A percentile compares a stretch with the other conserved stretches of the same genome.
Evolutionary conservation across 2,329 filamentous ascomycete genomes (phyloP).

Genomic region (Curvularia verruculosa): DNA sequence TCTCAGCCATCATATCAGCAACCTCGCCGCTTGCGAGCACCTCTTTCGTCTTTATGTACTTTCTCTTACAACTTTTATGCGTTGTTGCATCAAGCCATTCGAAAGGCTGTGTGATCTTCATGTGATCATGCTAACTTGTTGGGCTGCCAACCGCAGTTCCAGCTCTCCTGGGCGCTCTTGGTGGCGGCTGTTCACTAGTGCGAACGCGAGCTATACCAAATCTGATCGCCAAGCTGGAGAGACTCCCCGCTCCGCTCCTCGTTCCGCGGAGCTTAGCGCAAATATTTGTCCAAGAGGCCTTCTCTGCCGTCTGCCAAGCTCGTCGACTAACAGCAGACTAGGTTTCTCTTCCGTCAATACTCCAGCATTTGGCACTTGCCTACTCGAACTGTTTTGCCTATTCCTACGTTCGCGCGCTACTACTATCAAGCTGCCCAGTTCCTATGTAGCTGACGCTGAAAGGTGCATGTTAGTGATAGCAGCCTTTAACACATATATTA

Average conservation of each 20-base stretch:
- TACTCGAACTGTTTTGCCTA: not conserved
- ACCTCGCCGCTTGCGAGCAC: not conserved
- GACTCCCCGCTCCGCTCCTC: too few species aligned
- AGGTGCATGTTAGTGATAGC: not conserved
- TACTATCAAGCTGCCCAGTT: not conserved
- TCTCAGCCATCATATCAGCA: not conserved
- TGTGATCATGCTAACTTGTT: not conserved
- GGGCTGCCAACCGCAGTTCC: not conserved
- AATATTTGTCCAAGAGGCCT: not conserved
- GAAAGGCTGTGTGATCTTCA: not conserved
- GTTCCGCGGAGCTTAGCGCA: too few species aligned
- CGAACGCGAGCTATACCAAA: too few species aligned
- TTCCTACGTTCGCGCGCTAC: not conserved
- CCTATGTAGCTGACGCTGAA: not conserved
- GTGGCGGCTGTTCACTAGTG: too few species aligned
- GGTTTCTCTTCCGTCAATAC: not conserved
- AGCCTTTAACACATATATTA: too few species aligned
- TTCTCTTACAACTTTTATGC: not conserved
- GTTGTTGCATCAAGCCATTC: not conserved
- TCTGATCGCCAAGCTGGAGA: too few species aligned
- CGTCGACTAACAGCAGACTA: not conserved
- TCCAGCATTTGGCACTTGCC: not conserved
- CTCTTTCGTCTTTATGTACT: not conserved
- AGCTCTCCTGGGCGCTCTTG: not conserved
- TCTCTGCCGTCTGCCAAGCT: not conserved